Percentiles rank a stretch among this genome's conserved stretches.
Evolutionary conservation across 1,284 basidiomycete genomes (phyloP).

Genomic region (Trichosporon sp.): DNA sequence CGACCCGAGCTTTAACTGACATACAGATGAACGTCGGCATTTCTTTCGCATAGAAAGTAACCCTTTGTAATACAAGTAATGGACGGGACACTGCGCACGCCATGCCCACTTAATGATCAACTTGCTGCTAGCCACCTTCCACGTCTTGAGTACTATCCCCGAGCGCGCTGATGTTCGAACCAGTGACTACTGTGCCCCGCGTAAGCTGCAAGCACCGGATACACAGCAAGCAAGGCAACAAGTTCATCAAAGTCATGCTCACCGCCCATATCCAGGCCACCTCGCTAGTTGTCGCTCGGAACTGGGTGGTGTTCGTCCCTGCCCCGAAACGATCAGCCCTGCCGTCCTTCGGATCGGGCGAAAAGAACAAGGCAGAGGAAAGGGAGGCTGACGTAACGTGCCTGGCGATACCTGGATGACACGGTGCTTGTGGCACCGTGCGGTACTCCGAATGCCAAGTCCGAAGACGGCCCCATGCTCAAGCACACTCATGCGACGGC

Average conservation of each 20-base stretch:
- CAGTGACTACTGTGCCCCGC: no score
- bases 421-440: no score
- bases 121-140: not conserved
- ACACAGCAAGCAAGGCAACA: not conserved
- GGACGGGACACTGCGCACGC: not conserved
- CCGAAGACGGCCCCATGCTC: no score
- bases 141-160: not conserved
- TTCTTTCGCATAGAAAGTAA: constrained; percentile 23
- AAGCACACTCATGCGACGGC: no score
- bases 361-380: not conserved
- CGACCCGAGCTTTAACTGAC: not conserved
- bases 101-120: not conserved
- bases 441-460: no score
- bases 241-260: not conserved
- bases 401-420: not conserved
- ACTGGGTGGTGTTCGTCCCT: not conserved
- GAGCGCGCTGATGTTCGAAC: not conserved
- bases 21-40: constrained; percentile 23
- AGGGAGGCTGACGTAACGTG: not conserved
- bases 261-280: no score
- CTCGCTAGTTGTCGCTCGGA: no score
- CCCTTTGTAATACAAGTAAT: not conserved
- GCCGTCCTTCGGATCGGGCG: not conserved
- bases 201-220: no score
- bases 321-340: not conserved